These are phyloP conservation scores for Salix udensis DNA, from an alignment of 345 rosid genomes.

Conservation along the genomic window DNA sequence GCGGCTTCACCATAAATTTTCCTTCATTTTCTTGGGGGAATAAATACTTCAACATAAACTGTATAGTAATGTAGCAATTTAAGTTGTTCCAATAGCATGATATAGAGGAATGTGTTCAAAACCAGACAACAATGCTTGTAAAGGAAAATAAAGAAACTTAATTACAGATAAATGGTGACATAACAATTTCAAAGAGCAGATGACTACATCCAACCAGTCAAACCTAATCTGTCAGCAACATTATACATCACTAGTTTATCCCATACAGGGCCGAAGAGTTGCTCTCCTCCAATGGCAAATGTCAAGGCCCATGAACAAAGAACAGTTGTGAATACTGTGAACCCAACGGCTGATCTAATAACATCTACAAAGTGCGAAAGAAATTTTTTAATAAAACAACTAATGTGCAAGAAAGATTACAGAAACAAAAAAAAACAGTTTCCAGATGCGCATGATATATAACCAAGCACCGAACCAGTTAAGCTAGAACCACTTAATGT, in stretches of 20 bases:
- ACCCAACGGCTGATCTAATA: conserved; percentile 76
- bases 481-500: too few species aligned
- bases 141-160: background rate
- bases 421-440: background rate
- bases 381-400: background rate
- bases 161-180: background rate
- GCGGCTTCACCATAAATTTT: background rate
- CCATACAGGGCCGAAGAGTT: conserved; percentile 73
- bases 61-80: background rate
- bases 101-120: background rate
- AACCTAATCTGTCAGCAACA: conserved; percentile 76
- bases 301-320: conserved; percentile 87
- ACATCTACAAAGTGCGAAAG: conserved; percentile 47
- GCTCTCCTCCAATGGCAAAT: conserved; percentile 78
- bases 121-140: background rate
- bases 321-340: conserved; percentile 49
- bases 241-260: conserved; percentile 89
- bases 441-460: too few species aligned
- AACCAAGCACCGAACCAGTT: too few species aligned
- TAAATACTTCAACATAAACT: background rate
- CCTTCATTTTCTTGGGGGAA: background rate
- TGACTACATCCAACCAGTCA: conserved; percentile 62
- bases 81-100: background rate
- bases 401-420: background rate
- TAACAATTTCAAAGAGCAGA: background rate